Conservation (phyloP, 208 protist species). For the Borovskyia barvae region DNA sequence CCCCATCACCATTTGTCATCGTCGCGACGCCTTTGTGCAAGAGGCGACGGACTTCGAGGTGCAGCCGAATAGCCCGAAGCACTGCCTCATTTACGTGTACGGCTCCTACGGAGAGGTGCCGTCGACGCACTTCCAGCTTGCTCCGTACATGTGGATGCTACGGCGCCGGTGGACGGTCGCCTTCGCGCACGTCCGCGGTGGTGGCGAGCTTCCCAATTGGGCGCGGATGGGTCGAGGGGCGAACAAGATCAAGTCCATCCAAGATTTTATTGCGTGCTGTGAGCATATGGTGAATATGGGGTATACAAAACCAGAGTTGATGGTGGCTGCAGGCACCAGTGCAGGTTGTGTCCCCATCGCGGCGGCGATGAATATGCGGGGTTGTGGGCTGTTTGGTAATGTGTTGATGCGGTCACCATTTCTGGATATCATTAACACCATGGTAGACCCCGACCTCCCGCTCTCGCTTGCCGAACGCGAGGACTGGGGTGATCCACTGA, state of each 20-base stretch:
- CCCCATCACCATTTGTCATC: slow-evolving; percentile 89
- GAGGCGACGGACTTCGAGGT: slow-evolving; percentile 89
- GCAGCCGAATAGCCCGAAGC: slow-evolving; percentile 81
- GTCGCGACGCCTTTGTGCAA: slow-evolving; percentile 85
- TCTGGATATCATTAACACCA: slow-evolving; percentile 93
- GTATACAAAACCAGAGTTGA: slow-evolving; percentile 82
- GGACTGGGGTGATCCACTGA: slow-evolving; percentile 94
- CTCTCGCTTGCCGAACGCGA: slow-evolving; percentile 90
- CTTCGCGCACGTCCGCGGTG: slow-evolving; percentile 93
- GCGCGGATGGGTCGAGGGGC: slow-evolving; percentile 71
- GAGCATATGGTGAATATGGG: slow-evolving; percentile 89
- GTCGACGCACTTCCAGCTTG: slow-evolving; percentile 91
- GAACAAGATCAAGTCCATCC: slow-evolving; percentile 88
- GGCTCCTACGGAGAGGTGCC: slow-evolving; percentile 90
- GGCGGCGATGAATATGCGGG: slow-evolving; percentile 90
- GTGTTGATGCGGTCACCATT: slow-evolving; percentile 90
- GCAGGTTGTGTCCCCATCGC: slow-evolving; percentile 94
- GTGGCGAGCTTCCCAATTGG: slow-evolving; percentile 89
- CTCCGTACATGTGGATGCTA: slow-evolving; percentile 93
- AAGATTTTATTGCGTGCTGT: slow-evolving; percentile 93
- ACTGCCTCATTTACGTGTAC: slow-evolving; percentile 92
- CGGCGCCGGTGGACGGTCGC: slow-evolving; percentile 87
- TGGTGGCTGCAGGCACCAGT: slow-evolving; percentile 89
- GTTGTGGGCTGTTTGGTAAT: slow-evolving; percentile 82
- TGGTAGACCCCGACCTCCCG: slow-evolving; percentile 89